Conservation (phyloP, 2,329 filamentous ascomycete species). For the Sporothrix phasma region DNA sequence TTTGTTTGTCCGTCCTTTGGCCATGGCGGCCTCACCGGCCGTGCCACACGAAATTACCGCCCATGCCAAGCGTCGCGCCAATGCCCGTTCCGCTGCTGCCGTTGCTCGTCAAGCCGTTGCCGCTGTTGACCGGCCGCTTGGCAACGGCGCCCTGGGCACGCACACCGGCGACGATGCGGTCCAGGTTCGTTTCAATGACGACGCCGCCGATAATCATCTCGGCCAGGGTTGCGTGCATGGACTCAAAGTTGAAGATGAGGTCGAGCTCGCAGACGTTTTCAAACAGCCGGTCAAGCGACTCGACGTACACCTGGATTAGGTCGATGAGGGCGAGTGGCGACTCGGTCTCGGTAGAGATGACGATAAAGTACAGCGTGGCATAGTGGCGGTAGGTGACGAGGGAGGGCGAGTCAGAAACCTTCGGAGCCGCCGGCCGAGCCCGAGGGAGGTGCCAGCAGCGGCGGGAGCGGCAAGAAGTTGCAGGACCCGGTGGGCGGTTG, state of each 20-base stretch:
- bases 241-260: constrained; percentile 98
- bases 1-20: background rate
- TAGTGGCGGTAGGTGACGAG: constrained; percentile 98
- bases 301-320: constrained; percentile 95
- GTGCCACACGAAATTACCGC: constrained; percentile 48
- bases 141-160: constrained; percentile 65
- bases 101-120: constrained; percentile 29
- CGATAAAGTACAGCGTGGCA: constrained; percentile 95
- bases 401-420: constrained; percentile 68
- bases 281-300: constrained; percentile 86
- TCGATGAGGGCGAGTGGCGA: constrained; percentile 92
- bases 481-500: constrained; percentile 83
- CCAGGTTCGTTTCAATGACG: constrained; percentile 83
- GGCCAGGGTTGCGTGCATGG: constrained; percentile 76
- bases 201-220: constrained; percentile 96
- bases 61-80: constrained; percentile 44
- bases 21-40: constrained; percentile 22
- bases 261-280: constrained; percentile 98
- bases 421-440: constrained; percentile 57
- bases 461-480: constrained; percentile 83
- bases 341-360: constrained; percentile 94
- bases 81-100: constrained; percentile 36
- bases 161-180: constrained; percentile 80
- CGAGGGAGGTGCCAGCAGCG: constrained; percentile 53
- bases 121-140: constrained; percentile 69